Base-by-base conservation (phyloP, 345 rosid genomes). In the Sonneratia alba region DNA sequence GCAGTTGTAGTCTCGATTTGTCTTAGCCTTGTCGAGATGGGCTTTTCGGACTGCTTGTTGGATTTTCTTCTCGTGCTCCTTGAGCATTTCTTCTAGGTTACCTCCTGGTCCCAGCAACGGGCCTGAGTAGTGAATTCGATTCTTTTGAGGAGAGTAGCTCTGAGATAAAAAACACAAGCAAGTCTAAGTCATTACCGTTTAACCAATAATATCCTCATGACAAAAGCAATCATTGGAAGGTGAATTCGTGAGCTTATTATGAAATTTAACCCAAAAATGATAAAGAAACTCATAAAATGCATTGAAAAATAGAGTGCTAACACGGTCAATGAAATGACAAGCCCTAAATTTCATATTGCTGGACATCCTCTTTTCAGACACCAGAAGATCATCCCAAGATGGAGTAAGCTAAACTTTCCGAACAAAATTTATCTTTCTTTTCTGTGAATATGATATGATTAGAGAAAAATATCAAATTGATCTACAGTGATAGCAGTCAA, bases 31-130 rank as follows among this genome's bases (percentile, higher is more conserved):
- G 75, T 79, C 92, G 10, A 36, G 43, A 7, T 89, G 88, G 72
- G 96, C 93, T 87, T 83, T 95, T 14, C 96, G 88, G 21, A 87
- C 90, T 7, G 93, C 97, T 57, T 84, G 74, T 77, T 84, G 97
- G 73, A 95, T 92, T 77, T 81, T 86, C 68, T 84, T 86, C 81
- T 95, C 97, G 14, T 92, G 93, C 79, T 90, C 91, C 81, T 87
- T 95, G 61, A 95, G 88, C 96, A 92, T 90, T 74, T 90, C 96
- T 48, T 92, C 97, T 0, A 91, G 77, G 86, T 90, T 84, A 65
- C 92, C 91, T 72, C 89, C 87, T 13, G 77, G 63, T 57, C 87
- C 82, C 71, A 88, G 47, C 85, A 90, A 81, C 10, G 93, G 88
- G 73, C 98, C 97, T 18, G 96, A 89, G 78, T 76, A 84, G 71